Percentiles rank a stretch among this genome's conserved stretches.
Evolutionary conservation across 345 rosid genomes (phyloP).

Genomic region (Corchorus olitorius): DNA sequence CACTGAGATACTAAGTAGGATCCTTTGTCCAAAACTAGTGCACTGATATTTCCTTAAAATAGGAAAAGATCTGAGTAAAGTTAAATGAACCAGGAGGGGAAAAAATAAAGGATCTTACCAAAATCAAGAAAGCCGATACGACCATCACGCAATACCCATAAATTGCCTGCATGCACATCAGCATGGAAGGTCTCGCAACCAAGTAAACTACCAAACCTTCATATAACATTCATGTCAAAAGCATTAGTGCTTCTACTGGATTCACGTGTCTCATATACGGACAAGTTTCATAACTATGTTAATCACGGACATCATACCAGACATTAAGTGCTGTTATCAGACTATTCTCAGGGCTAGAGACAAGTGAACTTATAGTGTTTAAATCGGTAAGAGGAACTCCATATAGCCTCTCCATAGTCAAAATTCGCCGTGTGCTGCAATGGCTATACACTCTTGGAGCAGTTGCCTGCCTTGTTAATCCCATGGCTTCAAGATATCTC

Average conservation of each 20-base stretch:
- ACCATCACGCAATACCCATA: slow-evolving; percentile 93
- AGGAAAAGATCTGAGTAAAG: neutral
- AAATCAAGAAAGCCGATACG: slow-evolving; percentile 98
- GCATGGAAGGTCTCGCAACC: slow-evolving; percentile 97
- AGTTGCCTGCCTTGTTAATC: slow-evolving; percentile 86
- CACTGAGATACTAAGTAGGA: neutral
- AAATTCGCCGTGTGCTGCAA: slow-evolving; percentile 78
- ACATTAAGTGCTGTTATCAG: slow-evolving; percentile 94
- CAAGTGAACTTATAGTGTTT: slow-evolving; percentile 86
- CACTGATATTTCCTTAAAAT: neutral
- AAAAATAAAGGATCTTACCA: slow-evolving; percentile 43
- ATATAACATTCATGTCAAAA: slow-evolving; percentile 17
- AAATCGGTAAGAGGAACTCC: slow-evolving; percentile 99
- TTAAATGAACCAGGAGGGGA: neutral
- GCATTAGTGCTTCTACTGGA: slow-evolving; percentile 1
- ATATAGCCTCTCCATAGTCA: slow-evolving; percentile 97
- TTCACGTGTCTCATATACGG: neutral
- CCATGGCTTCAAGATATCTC: slow-evolving; percentile 84
- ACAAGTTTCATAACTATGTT: slow-evolving; percentile 17
- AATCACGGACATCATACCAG: slow-evolving; percentile 53
- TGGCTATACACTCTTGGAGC: slow-evolving; percentile 87
- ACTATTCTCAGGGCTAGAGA: slow-evolving; percentile 84
- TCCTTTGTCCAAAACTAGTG: slow-evolving; percentile 1
- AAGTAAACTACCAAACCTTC: slow-evolving; percentile 96
- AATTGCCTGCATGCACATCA: slow-evolving; percentile 98